Evolutionary conservation across 2,329 filamentous ascomycete species (phyloP).

Genomic region (Colletotrichum gloeosporioides): DNA sequence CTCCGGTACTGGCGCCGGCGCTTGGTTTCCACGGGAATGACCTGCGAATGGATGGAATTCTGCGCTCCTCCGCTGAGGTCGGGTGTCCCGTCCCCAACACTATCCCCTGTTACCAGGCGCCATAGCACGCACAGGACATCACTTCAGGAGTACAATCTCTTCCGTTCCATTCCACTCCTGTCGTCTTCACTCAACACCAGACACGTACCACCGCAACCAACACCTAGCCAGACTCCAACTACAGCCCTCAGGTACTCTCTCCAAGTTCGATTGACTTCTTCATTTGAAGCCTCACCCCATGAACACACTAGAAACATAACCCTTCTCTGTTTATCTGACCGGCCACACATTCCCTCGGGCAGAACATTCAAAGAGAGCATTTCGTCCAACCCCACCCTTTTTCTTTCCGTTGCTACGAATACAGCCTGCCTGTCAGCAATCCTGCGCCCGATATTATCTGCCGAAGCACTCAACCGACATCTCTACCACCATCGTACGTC

Average conservation of each 20-base stretch:
- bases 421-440: neutral
- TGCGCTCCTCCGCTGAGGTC: neutral
- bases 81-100: neutral
- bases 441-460: neutral
- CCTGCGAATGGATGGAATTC: neutral
- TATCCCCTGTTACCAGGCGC: neutral
- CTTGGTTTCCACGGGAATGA: constrained; percentile 18
- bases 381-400: neutral
- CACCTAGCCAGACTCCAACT: neutral
- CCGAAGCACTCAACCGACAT: neutral
- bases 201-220: neutral
- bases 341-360: neutral
- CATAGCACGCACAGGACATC: neutral
- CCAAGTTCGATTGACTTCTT: neutral
- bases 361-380: neutral
- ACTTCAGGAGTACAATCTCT: neutral
- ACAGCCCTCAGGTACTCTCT: neutral
- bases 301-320: neutral
- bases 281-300: neutral
- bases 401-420: neutral
- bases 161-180: neutral
- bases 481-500: neutral
- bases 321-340: neutral
- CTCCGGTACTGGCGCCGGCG: neutral
- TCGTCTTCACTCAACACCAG: neutral